Conservation (phyloP, 1,284 basidiomycete genomes). For the Termitomyces sp. region DNA sequence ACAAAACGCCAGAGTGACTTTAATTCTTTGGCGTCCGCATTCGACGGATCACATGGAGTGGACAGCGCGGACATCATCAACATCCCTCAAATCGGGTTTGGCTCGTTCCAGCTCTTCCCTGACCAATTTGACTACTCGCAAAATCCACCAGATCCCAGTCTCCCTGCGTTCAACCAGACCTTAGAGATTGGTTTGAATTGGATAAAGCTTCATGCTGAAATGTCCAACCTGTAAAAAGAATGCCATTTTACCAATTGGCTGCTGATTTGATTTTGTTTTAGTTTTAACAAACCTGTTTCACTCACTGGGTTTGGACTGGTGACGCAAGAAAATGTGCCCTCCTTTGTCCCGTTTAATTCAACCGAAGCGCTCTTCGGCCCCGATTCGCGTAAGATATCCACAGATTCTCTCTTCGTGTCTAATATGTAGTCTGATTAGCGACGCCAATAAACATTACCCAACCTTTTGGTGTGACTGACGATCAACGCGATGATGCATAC, state of each 20-base stretch:
- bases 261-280: constrained; percentile 20
- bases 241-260: not conserved
- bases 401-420: constrained; percentile 2
- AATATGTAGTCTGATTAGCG: constrained; percentile 10
- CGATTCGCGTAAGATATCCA: constrained; percentile 24
- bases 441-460: constrained; percentile 13
- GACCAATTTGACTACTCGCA: constrained; percentile 50
- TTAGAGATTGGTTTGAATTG: constrained; percentile 47
- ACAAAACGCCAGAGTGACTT: constrained; percentile 42
- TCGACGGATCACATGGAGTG: constrained; percentile 59
- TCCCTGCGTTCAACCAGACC: constrained; percentile 46
- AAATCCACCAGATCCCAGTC: constrained; percentile 36
- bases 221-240: constrained; percentile 37
- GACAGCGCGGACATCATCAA: constrained; percentile 61
- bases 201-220: constrained; percentile 46
- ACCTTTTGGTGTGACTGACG: constrained; percentile 43
- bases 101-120: constrained; percentile 61
- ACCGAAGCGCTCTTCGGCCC: constrained; percentile 39
- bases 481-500: constrained; percentile 49
- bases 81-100: constrained; percentile 51
- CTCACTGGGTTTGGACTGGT: constrained; percentile 60
- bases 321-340: constrained; percentile 43
- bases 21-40: constrained; percentile 37
- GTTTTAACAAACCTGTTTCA: constrained; percentile 52
- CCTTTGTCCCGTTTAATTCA: constrained; percentile 59